phyloP scores from a whole-genome alignment of 805 yeast genomes.

The Wickerhamomyces sydowiorum region DNA sequence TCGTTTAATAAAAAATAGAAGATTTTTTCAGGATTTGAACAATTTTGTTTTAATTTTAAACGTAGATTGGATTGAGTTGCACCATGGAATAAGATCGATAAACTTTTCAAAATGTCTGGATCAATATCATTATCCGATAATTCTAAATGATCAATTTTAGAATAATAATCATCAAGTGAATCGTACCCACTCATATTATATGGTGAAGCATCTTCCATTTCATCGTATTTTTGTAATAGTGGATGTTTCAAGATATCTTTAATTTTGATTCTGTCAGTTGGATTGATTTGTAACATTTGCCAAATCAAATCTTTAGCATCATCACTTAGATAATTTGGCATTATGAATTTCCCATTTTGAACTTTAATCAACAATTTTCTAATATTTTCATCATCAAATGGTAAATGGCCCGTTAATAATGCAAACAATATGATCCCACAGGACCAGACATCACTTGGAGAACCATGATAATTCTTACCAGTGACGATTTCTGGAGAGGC shows the following conservation, averaged over 20 bases:
- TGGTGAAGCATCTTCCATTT: too few relatives aligned
- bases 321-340: conserved; percentile 71
- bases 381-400: conserved; percentile 95
- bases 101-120: conserved; percentile 64
- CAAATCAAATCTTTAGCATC: conserved; percentile 87
- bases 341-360: conserved; percentile 79
- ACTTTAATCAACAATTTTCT: conserved; percentile 83
- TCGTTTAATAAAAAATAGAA: conserved; percentile 70
- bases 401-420: conserved; percentile 86
- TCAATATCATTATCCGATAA: conserved; percentile 45
- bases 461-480: conserved; percentile 92
- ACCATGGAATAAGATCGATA: conserved; percentile 80
- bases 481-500: conserved; percentile 98
- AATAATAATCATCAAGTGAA: conserved; percentile 25
- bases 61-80: conserved; percentile 50
- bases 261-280: conserved; percentile 72
- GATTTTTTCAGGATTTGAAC: conserved; percentile 71
- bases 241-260: conserved; percentile 78
- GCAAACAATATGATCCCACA: conserved; percentile 96
- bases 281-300: conserved; percentile 78
- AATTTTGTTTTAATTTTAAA: conserved; percentile 44
- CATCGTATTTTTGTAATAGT: conserved; percentile 66
- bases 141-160: conserved; percentile 33
- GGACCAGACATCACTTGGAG: conserved; percentile 97
- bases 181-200: too few relatives aligned